Base-by-base conservation (phyloP, 2,329 filamentous ascomycete species). In the Nemania serpens region DNA sequence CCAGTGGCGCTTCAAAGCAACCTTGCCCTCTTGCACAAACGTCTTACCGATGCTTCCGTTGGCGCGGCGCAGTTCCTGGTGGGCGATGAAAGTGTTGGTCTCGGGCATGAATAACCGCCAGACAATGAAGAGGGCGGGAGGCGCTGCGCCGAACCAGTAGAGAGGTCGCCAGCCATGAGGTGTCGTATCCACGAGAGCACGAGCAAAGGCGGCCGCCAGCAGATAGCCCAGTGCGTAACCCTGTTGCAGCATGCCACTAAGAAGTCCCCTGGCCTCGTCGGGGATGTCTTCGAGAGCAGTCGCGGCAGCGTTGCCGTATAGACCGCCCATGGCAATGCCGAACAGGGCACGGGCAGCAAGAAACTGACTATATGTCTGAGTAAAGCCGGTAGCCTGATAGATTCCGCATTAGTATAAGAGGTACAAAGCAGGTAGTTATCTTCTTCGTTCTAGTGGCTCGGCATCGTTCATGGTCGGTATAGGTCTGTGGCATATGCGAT, bases 81-180 rank as follows among this genome's bases (percentile, higher is more conserved):
- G 86, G 71, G 90, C 84, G 47, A 80, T 81, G 75, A 89, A 96
- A 0, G 87, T 84, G 47, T 89, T 77, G 0, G 92, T 96, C 78
- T 97, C 93, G 5, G 91, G 90, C 1, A 97, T 82, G 73, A 83
- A 86, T 20, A 94, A 78, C 36, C 93, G 88, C 80, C 90, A 92
- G 56, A 87, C 70, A 71, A 96, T 96, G 75, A 96, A 89, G 34
- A 96, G 75, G 1, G 93, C 82, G 0, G 93, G 93, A 0, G 91
- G 91, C 39, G 88, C 84, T 5, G 92, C 91, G 12, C 88, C 92
- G 74, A 96, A 96, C 92, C 93, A 97, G 80, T 88, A 96, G 0
- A 96, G 80, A 0, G 92, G 91, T 7, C 93, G 82, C 93, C 93
- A 97, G 54, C 83, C 87, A 71, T 96, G 88, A 1, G 86, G 75